Base-by-base conservation (phyloP, 805 yeast genomes). In the Kuraishia molischiana region DNA sequence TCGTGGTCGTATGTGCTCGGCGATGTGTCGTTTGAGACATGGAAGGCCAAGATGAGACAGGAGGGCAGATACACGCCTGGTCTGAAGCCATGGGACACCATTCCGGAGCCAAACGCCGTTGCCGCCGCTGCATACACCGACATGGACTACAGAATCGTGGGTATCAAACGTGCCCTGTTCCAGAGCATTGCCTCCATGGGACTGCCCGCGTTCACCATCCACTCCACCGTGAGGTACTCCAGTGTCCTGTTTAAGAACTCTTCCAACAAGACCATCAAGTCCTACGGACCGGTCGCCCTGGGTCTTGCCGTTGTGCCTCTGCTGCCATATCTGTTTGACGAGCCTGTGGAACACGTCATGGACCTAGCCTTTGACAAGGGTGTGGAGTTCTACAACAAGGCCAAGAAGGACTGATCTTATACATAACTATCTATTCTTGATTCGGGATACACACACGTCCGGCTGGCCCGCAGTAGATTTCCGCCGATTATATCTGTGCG, bases 161-260 rank as follows among this genome's bases (percentile, higher is more conserved):
- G 71, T 5, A 48, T 79, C 29, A 78, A 84, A 54, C 70, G 94
- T 54, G 87, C 84, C n/a, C 49, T 83, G 19, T 84, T 84, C 63
- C 95, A 84, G 57, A 67, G 81, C 44, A 66, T 85, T 44, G 95
- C 95, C 2, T 77, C 85, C 33, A 85, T 84, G 92, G 90, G 85
- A 13, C 65, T 84, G 31, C 95, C 95, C 8, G 94, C 94, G 3
- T 77, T 83, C 56, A 84, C 95, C 4, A 84, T 84, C 48, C 95
- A 84, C 54, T 68, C 82, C 2, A 64, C 79, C 4, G 95, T 84
- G 30, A 68, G 79, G 46, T 82, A 83, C 52, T 74, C 86, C 2
- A 78, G 85, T 2, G 39, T 61, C 17, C 58, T 77, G 22, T 74
- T 85, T 54, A 77, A 77, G 54, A 75, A 77, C 52, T 55, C 70